Conservation (phyloP, 495 filamentous ascomycete genomes). For the Chaetomidium leptoderma region DNA sequence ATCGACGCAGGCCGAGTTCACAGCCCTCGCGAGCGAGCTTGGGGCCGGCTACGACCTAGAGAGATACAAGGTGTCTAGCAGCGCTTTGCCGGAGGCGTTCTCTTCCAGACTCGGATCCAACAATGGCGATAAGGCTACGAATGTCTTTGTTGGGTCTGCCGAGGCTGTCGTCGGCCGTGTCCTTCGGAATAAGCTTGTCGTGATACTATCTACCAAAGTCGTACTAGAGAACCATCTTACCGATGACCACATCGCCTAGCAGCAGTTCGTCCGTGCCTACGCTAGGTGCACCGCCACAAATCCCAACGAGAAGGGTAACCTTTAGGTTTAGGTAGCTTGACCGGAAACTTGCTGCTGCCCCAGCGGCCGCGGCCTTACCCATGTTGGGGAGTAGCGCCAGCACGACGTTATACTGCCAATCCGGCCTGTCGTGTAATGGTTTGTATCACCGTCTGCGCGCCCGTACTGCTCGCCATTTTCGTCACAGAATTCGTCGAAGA, state of each 20-base stretch:
- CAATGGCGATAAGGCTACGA: background rate
- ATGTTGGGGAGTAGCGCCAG: background rate
- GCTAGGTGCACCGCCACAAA: background rate
- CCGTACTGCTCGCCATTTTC: background rate
- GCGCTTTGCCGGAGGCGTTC: background rate
- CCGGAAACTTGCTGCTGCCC: background rate
- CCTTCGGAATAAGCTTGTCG: constrained; percentile 32
- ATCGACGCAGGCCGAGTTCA: no score
- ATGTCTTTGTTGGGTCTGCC: background rate
- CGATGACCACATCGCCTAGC: background rate
- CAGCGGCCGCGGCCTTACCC: background rate
- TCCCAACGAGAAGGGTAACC: background rate
- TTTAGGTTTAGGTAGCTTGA: background rate
- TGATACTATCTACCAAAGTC: constrained; percentile 36
- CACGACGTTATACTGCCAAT: background rate
- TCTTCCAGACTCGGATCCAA: background rate
- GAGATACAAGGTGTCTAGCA: background rate
- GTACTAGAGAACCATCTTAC: constrained; percentile 23
- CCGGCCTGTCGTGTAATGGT: background rate
- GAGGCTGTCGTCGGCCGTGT: constrained; percentile 29
- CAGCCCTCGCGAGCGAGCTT: no score
- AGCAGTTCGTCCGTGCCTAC: background rate
- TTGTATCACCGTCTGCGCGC: background rate
- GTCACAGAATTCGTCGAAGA: background rate
- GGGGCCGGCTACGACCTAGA: background rate